Base-by-base conservation (phyloP, 2,329 filamentous ascomycete genomes). In the Beauveria caledonica region DNA sequence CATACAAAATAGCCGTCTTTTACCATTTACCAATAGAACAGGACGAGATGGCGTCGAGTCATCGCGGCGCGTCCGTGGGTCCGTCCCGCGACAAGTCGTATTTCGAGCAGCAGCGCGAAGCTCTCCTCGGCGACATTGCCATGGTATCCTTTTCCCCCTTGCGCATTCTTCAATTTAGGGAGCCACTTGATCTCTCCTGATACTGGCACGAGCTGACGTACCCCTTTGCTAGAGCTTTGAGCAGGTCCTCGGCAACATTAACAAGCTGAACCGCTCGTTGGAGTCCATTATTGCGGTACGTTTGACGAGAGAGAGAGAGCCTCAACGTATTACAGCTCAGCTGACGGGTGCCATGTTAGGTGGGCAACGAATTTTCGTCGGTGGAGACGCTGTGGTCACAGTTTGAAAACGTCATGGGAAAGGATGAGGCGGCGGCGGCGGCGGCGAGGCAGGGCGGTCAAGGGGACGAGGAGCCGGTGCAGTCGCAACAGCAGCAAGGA, bases 311-410 rank as follows among this genome's bases (percentile, higher is more conserved):
- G 3, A 42, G n/a, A 42, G 9, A 19, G 40, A 42, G 9, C 4
- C 17, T 36, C 33, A 15, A 36, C 11, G 6, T 3, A n/a, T n/a
- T n/a, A 6, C 33, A 33, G 2, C 17, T n/a, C 3, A 7, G 40
- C 21, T 27, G 45, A 36, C 49, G 13, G n/a, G n/a, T 13, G 33
- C 11, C 17, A 21, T 17, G 7, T 52, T 59, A 90, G 86, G 87
- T 99, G 57, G 94, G 94, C 42, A 96, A 96, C 74, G 94, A 99
- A 70, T 97, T 99, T 75, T 87, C 89, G n/a, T 92, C 91, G 4
- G 94, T 99, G 48, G 94, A 99, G 74, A 92, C 91, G 33, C 81
- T 99, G 17, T 99, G 94, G 94, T 95, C 90, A 44, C 91, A 96
- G 69, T 97, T 99, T 70, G 94, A 99, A 76, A 89, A 87, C 66